A percentile compares a stretch with the other conserved stretches of the same genome.
phyloP scores from a whole-genome alignment of 768 basidiomycete genomes.

The Boletus bicolor region DNA sequence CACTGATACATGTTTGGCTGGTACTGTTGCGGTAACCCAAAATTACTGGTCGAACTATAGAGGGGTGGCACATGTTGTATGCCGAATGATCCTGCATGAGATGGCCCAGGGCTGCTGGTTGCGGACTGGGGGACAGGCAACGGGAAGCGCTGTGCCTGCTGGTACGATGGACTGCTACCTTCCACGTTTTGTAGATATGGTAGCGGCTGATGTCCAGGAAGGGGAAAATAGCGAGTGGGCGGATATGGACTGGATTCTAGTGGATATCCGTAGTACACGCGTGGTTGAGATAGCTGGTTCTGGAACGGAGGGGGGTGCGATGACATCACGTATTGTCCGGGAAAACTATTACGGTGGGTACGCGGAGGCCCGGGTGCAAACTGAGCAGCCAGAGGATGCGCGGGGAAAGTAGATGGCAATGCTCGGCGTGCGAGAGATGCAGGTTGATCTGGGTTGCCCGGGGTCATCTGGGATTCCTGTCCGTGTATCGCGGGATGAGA shows the following conservation, averaged over 20 bases:
- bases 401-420: conserved; percentile 20
- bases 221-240: conserved; percentile 40
- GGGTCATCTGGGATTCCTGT: background rate
- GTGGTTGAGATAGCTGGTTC: conserved; percentile 30
- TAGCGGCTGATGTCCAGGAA: conserved; percentile 33
- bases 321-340: conserved; percentile 48
- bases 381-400: conserved; percentile 18
- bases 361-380: conserved; percentile 30
- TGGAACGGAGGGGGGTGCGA: conserved; percentile 33
- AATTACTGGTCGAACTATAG: conserved; percentile 33
- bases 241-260: conserved; percentile 38
- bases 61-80: conserved; percentile 15
- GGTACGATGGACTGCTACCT: conserved; percentile 25
- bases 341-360: conserved; percentile 35
- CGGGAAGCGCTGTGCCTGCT: conserved; percentile 21
- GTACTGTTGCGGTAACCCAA: conserved; percentile 38
- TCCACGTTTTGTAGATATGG: conserved; percentile 39
- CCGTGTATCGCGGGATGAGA: background rate
- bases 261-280: conserved; percentile 36
- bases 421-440: background rate
- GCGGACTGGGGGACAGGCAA: conserved; percentile 23
- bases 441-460: background rate
- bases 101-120: conserved; percentile 15
- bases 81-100: conserved; percentile 22
- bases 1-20: conserved; percentile 44